phyloP scores from a whole-genome alignment of 2,329 filamentous ascomycete genomes.

The Calonectria henricotiae region DNA sequence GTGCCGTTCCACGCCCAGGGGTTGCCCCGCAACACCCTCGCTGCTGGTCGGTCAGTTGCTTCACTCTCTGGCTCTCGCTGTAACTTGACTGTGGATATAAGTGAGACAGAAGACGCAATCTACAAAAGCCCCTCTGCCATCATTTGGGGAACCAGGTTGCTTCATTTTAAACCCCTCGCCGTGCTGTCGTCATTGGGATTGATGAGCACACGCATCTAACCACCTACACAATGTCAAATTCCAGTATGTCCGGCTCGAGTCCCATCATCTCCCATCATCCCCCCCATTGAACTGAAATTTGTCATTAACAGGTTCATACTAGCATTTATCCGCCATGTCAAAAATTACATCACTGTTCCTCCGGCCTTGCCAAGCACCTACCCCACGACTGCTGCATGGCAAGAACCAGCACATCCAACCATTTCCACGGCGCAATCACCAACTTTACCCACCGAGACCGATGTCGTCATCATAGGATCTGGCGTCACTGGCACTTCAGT shows the following conservation, averaged over 20 bases:
- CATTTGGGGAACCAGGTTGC: not conserved
- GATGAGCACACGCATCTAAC: not conserved
- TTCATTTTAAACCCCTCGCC: not conserved
- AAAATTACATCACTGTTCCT: slow-evolving; percentile 29
- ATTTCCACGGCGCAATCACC: slow-evolving; percentile 46
- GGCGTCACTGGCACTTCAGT: slow-evolving; percentile 53
- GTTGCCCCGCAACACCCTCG: slow-evolving; percentile 15
- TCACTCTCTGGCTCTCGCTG: slow-evolving; percentile 3
- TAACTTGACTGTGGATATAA: not conserved
- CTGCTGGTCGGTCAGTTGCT: not conserved
- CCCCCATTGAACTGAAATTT: not conserved
- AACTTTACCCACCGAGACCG: slow-evolving; percentile 39
- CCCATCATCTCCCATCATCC: no score
- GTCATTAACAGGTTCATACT: not conserved
- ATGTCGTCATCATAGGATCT: slow-evolving; percentile 53
- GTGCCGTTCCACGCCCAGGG: slow-evolving; percentile 16
- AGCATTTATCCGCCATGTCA: slow-evolving; percentile 38
- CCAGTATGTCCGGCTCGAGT: not conserved
- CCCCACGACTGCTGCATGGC: slow-evolving; percentile 40
- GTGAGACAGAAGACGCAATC: not conserved
- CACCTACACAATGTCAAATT: not conserved
- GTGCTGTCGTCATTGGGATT: not conserved
- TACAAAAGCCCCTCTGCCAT: no score
- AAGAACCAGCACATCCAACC: slow-evolving; percentile 45
- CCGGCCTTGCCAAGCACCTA: slow-evolving; percentile 34